Evolutionary conservation across 345 rosid species (phyloP).

Genomic region (Salix udensis): DNA sequence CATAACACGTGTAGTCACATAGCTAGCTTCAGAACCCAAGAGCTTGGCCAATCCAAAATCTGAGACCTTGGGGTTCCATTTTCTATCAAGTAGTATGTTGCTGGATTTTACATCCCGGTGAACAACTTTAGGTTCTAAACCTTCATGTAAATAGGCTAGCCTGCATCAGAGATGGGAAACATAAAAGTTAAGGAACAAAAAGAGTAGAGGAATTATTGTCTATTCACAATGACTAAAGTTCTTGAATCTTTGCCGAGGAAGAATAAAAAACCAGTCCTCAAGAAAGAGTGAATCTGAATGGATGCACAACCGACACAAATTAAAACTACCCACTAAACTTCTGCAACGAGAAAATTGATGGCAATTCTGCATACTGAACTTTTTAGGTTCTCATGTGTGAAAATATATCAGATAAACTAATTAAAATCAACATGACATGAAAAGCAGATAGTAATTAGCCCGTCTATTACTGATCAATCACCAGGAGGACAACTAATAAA

Average conservation of each 20-base stretch:
- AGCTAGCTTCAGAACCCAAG: constrained; percentile 75
- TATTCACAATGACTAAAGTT: neutral
- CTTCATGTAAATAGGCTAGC: constrained; percentile 90
- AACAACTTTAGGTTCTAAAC: constrained; percentile 93
- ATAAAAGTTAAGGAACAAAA: neutral
- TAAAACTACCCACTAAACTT: neutral
- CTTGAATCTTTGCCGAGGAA: neutral
- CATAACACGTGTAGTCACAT: constrained; percentile 96
- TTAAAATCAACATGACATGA: neutral
- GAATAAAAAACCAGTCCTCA: neutral
- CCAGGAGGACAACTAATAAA: neutral
- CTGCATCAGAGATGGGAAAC: constrained; percentile 37
- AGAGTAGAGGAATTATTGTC: neutral
- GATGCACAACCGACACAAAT: neutral
- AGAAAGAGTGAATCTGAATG: neutral
- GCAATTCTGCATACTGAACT: neutral
- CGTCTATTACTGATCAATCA: neutral
- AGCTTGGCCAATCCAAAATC: constrained; percentile 94
- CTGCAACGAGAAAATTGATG: neutral
- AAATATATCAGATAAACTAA: neutral
- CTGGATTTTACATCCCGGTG: constrained; percentile 95
- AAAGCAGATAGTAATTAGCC: neutral
- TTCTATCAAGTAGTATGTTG: constrained; percentile 74
- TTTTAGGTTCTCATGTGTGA: neutral
- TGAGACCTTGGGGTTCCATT: constrained; percentile 83